These are phyloP conservation scores for Citrullus amarus DNA, from an alignment of 306 rosid genomes.

Conservation along the genomic window DNA sequence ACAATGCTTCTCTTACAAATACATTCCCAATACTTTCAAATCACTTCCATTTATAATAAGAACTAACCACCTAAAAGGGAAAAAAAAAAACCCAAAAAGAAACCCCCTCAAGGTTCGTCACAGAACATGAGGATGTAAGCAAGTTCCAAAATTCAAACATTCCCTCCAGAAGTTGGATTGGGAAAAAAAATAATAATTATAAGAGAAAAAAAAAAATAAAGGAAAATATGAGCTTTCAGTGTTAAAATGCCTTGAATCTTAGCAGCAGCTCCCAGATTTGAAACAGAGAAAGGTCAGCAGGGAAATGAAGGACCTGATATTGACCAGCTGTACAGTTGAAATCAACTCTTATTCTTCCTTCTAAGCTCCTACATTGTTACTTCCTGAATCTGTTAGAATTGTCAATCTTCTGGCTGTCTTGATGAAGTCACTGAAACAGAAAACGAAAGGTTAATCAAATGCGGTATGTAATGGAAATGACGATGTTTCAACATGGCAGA, in stretches of 20 bases:
- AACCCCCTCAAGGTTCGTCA: slow-evolving; percentile 14
- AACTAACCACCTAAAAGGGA: background rate
- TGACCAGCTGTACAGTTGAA: slow-evolving; percentile 49
- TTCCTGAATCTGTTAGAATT: slow-evolving; percentile 68
- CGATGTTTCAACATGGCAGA: background rate
- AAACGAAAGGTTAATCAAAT: background rate
- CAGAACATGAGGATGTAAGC: slow-evolving; percentile 9
- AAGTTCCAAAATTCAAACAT: slow-evolving; percentile 17
- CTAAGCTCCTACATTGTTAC: slow-evolving; percentile 51
- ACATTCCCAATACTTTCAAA: slow-evolving; percentile 1
- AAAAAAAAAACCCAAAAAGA: slow-evolving; percentile 1
- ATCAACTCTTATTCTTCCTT: slow-evolving; percentile 19
- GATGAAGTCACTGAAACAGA: slow-evolving; percentile 51
- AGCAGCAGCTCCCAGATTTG: slow-evolving; percentile 7
- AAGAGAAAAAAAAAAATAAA: background rate
- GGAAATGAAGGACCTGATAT: slow-evolving; percentile 15
- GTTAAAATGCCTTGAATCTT: background rate
- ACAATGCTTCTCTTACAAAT: background rate
- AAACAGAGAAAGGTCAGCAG: slow-evolving; percentile 25
- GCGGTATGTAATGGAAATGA: slow-evolving; percentile 8
- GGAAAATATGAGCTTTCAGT: slow-evolving; percentile 1
- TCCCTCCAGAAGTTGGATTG: slow-evolving; percentile 8
- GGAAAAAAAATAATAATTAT: slow-evolving; percentile 2
- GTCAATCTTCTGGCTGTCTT: slow-evolving; percentile 72
- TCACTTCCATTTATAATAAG: background rate